These are phyloP conservation scores for Sporothrix humicola DNA, from an alignment of 2,329 filamentous ascomycete genomes.

Conservation along the genomic window DNA sequence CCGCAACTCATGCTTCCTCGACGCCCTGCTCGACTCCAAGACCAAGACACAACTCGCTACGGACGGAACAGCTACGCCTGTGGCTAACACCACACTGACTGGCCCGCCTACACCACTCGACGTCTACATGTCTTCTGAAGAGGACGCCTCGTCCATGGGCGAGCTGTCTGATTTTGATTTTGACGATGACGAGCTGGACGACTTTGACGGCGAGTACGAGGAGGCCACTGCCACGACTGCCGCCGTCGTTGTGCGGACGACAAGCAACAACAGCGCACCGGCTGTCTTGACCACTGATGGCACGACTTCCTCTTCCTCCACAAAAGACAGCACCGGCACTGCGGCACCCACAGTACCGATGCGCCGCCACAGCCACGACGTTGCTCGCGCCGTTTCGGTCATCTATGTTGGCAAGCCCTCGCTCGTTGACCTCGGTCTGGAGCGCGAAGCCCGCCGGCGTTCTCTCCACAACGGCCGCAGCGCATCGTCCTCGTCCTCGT, in stretches of 20 bases:
- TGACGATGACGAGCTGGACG: slow-evolving; percentile 54
- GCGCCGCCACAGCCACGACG: slow-evolving; percentile 55
- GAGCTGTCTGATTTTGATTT: slow-evolving; percentile 56
- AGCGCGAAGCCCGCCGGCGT: slow-evolving; percentile 39
- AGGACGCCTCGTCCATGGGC: slow-evolving; percentile 67
- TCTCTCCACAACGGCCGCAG: slow-evolving; percentile 39
- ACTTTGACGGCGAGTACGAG: slow-evolving; percentile 41
- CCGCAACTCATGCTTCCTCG: slow-evolving; percentile 55
- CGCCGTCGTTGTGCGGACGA: slow-evolving; percentile 17
- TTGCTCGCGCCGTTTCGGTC: slow-evolving; percentile 64
- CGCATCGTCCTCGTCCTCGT: slow-evolving; percentile 9
- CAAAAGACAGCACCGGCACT: neutral
- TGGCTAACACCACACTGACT: slow-evolving; percentile 36
- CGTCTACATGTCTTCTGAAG: slow-evolving; percentile 68
- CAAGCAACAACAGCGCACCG: neutral
- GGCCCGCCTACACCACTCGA: slow-evolving; percentile 58
- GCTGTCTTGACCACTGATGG: neutral
- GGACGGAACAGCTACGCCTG: neutral
- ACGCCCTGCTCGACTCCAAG: slow-evolving; percentile 42
- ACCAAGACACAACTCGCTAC: neutral
- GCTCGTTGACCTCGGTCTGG: slow-evolving; percentile 55
- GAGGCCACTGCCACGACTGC: neutral
- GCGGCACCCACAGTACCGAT: neutral
- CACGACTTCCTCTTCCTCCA: neutral
- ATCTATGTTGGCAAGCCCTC: slow-evolving; percentile 65